Percentiles rank a stretch among this genome's conserved stretches.
phyloP scores from a whole-genome alignment of 495 filamentous ascomycete species.

The Hyaloscypha finlandica region DNA sequence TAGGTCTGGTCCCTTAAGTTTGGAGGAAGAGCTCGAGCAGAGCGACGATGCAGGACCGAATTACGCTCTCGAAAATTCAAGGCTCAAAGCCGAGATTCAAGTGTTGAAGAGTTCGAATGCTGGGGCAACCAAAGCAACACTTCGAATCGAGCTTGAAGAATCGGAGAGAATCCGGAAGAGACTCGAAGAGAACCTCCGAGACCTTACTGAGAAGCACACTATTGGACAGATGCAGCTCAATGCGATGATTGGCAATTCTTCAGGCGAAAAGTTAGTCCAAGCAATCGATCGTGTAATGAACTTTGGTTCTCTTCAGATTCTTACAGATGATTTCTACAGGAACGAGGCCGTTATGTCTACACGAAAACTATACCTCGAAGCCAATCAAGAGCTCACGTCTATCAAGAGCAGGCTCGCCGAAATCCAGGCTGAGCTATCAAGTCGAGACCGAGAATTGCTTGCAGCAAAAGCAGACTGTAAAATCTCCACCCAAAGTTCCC shows the following conservation, averaged over 20 bases:
- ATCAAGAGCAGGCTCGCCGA: conserved; percentile 41
- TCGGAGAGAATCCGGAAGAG: conserved; percentile 39
- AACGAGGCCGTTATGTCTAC: conserved; percentile 40
- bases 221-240: conserved; percentile 52
- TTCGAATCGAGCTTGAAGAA: conserved; percentile 50
- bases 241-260: conserved; percentile 46
- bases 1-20: conserved; percentile 23
- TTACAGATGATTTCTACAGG: conserved; percentile 44
- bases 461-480: conserved; percentile 38
- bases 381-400: conserved; percentile 34
- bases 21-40: conserved; percentile 45
- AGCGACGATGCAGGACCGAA: conserved; percentile 31
- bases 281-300: conserved; percentile 29
- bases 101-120: conserved; percentile 50
- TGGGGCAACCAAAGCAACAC: conserved; percentile 49
- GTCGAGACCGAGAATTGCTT: conserved; percentile 49
- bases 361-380: conserved; percentile 38
- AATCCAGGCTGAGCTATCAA: conserved; percentile 45
- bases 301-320: conserved; percentile 38
- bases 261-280: conserved; percentile 50
- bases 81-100: conserved; percentile 55
- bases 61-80: conserved; percentile 45
- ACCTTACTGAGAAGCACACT: conserved; percentile 51
- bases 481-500: conserved; percentile 19
- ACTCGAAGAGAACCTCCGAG: conserved; percentile 47